phyloP scores from a whole-genome alignment of 2,329 filamentous ascomycete genomes.

The Fusarium sp. region DNA sequence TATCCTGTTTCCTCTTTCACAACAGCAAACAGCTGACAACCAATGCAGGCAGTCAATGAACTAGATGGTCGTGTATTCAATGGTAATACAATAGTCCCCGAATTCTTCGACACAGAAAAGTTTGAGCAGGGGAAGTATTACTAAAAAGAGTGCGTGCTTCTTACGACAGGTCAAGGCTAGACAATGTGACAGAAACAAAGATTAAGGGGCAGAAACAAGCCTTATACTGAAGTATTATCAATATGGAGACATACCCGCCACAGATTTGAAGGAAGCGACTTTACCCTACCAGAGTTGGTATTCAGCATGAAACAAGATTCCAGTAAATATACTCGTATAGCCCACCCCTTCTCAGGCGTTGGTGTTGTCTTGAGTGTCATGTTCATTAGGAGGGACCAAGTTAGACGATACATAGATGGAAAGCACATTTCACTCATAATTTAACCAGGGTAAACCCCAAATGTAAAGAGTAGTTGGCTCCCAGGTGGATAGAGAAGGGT shows the following conservation, averaged over 20 bases:
- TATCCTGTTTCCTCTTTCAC: slow-evolving; percentile 29
- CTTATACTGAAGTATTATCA: not conserved
- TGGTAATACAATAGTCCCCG: slow-evolving; percentile 82
- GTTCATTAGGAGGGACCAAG: not conserved
- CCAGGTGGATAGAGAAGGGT: not conserved
- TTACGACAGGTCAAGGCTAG: not conserved
- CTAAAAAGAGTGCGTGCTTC: not conserved
- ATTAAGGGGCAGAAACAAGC: not conserved
- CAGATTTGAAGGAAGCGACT: not conserved
- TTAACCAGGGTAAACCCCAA: not conserved
- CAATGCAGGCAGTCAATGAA: slow-evolving; percentile 80
- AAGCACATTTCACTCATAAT: not conserved
- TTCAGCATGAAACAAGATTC: not conserved
- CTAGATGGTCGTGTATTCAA: slow-evolving; percentile 89
- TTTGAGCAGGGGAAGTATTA: slow-evolving; percentile 75
- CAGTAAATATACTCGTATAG: not conserved
- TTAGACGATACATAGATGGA: not conserved
- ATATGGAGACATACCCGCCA: not conserved
- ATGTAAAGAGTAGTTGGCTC: not conserved
- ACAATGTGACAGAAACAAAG: not conserved
- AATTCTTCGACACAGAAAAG: slow-evolving; percentile 81
- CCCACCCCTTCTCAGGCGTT: not conserved
- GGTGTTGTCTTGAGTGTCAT: not conserved
- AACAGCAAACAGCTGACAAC: not conserved
- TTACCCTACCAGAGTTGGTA: not conserved